Evolutionary conservation across 2,329 filamentous ascomycete genomes (phyloP), one percentile per base, ranked within the genome.

Genomic region (Daldinia sp.): DNA sequence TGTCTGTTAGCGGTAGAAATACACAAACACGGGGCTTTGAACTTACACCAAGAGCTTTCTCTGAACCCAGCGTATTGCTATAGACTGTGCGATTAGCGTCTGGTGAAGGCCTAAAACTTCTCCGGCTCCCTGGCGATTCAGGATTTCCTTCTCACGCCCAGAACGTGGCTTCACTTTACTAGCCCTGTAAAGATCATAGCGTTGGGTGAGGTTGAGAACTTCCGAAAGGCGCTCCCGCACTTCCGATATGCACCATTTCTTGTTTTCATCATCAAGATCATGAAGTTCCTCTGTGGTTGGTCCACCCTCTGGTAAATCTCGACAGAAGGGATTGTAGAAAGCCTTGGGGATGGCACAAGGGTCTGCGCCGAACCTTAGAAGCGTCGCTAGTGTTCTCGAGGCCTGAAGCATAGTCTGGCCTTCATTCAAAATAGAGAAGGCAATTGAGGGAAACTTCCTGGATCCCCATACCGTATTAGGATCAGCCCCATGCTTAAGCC

Each of bases 281-380:
- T 50, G 7, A 6, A 68, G 47, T 15, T 64, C 25, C n/a, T 34
- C 19, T n/a, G 49, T 2, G 2, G n/a, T 29, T 9, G 67, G 62
- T 9, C 64, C 59, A 3, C 41, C 61, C 8, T 63, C 52, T 1
- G 65, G 63, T 6, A 69, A 43, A 21, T 67, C 67, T 51, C 54
- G 58, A 52, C 41, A 54, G 21, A 65, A 68, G 2, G 60, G 62
- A 5, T 60, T 30, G n/a, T 67, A 70, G 43, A 66, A 68, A 3
- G 57, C 59, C n/a, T 47, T 35, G 8, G 70, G 68, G 17, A 70
- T 65, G 11, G 50, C 52, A 1, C 35, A 37, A 32, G 58, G 58
- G 10, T 57, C 34, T 2, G 68, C 67, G 2, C 63, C 68, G 11
- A 45, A 45, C 11, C 39, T 45, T 2, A 45, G 39, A n/a, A 45